Conservation (phyloP, 768 basidiomycete genomes). For the Amanita pseudoporphyria region DNA sequence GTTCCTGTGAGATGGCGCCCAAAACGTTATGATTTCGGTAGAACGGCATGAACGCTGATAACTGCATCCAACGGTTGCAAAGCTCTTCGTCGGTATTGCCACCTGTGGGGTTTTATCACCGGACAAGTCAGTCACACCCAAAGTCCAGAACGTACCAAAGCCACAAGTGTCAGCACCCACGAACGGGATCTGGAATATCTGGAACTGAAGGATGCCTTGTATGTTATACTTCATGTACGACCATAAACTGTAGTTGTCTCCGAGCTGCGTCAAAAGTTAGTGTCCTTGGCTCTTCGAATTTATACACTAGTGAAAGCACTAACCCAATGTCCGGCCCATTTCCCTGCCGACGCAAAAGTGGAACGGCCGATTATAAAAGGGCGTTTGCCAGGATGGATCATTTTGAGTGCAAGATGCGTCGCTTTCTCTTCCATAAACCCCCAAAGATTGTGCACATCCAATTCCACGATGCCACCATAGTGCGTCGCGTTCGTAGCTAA, state of each 20-base stretch:
- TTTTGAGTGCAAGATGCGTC: constrained; percentile 48
- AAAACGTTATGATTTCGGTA: constrained; percentile 69
- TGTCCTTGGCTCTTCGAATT: not conserved
- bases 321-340: constrained; percentile 69
- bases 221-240: constrained; percentile 60
- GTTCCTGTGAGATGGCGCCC: constrained; percentile 67
- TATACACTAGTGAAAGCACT: constrained; percentile 10
- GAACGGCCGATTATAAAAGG: constrained; percentile 68
- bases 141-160: constrained; percentile 32
- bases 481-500: constrained; percentile 69
- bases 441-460: constrained; percentile 65
- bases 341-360: constrained; percentile 59
- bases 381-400: constrained; percentile 45
- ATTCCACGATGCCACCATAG: constrained; percentile 46
- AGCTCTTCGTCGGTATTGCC: constrained; percentile 74
- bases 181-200: constrained; percentile 76
- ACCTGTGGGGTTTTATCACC: constrained; percentile 16
- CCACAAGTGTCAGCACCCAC: constrained; percentile 76
- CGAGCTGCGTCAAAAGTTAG: constrained; percentile 33
- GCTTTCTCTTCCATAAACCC: constrained; percentile 64
- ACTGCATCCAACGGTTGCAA: constrained; percentile 80
- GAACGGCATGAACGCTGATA: constrained; percentile 78
- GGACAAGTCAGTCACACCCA: constrained; percentile 11
- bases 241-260: constrained; percentile 75
- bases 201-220: constrained; percentile 74